Base-by-base conservation (phyloP, 306 rosid genomes). In the Quercus rubra region DNA sequence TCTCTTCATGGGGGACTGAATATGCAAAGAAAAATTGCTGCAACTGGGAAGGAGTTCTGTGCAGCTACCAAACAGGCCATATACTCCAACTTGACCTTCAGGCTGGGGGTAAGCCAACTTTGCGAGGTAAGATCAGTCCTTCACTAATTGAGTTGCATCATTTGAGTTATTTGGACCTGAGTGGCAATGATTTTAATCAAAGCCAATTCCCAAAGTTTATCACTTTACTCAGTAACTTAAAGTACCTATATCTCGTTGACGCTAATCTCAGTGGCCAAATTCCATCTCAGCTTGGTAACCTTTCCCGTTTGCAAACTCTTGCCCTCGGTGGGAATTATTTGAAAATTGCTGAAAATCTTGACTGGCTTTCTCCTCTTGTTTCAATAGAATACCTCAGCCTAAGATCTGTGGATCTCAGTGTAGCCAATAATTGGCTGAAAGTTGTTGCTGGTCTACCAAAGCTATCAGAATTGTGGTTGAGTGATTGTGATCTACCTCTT, bases 11-110 rank as follows among this genome's bases (percentile, higher is more conserved):
- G 77, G 33, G 55, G 28, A 46, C 14, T 46, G 66, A 73, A 9
- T 21, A 55, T 3, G 17, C 17, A 14, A n/a, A 54, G 19, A 25
- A 28, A 28, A 83, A 76, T 23, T 84, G 87, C n/a, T 84, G 84
- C 58, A 55, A 56, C 0, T 76, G 84, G 87, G 35, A 28, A 6
- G 84, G 87, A 57, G 66, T 80, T 55, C 57, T 3, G 2, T 80
- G 87, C 55, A 25, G 17, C 62, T 49, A 35, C 11, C 51, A 23
- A 51, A 56, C 77, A 1, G 82, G 73, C 14, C 78, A 76, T 27
- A 84, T 80, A 27, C 3, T 74, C 54, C 4, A 1, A 1, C 82
- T 80, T 33, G 11, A 84, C 80, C 87, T 55, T 2, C 61, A n/a
- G 6, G 19, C 54, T 46, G 0, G 1, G 15, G 15, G 11, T 1